These are phyloP conservation scores for Calonectria naviculata DNA, from an alignment of 2,329 filamentous ascomycete genomes.

Conservation along the genomic window DNA sequence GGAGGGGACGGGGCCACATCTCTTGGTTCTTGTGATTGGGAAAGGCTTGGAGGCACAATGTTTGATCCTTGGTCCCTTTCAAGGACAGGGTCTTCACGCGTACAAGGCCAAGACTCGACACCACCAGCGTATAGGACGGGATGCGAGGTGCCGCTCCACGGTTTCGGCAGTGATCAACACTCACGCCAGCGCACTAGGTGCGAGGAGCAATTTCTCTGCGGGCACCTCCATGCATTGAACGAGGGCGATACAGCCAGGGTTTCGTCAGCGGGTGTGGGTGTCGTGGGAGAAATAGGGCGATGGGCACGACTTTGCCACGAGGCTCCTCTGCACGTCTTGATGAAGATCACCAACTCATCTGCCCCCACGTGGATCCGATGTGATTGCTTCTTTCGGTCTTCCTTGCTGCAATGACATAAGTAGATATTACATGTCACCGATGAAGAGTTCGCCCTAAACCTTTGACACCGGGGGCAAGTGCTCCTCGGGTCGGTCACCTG, in stretches of 20 bases:
- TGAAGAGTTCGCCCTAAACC: background rate
- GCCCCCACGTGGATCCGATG: background rate
- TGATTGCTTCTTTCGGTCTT: background rate
- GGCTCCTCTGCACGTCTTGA: background rate
- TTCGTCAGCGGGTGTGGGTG: background rate
- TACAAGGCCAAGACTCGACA: background rate
- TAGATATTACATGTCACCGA: background rate
- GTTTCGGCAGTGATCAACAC: constrained; percentile 23
- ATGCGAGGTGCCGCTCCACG: background rate
- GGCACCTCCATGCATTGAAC: background rate
- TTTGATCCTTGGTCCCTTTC: background rate
- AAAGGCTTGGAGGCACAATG: background rate
- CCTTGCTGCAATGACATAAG: background rate
- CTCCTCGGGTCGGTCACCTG: background rate
- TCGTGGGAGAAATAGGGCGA: background rate
- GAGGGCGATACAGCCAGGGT: background rate
- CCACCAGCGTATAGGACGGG: background rate
- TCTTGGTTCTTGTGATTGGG: background rate
- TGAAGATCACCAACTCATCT: background rate
- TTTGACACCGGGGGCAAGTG: background rate
- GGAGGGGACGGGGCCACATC: background rate
- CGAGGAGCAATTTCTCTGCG: background rate
- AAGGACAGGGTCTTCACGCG: background rate
- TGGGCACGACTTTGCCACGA: background rate
- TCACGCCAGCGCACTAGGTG: constrained; percentile 3